Base-by-base conservation (phyloP, 495 filamentous ascomycete species). In the Penicillium malachiteum region DNA sequence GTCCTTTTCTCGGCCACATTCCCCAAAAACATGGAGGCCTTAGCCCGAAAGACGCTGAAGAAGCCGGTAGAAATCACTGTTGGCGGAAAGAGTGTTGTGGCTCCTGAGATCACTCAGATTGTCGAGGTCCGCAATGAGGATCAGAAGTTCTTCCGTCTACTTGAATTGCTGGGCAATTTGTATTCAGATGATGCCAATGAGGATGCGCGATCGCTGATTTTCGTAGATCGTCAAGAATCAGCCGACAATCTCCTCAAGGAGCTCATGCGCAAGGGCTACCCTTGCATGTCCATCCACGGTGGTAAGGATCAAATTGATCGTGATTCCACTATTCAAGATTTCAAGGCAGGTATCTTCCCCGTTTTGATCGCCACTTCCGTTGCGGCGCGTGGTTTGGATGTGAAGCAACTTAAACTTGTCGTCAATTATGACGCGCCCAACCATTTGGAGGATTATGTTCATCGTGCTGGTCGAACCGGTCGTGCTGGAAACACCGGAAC, bases 361-460 rank as follows among this genome's bases (percentile, higher is more conserved):
- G 84, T 99, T 50, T 72, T 99, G 67, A 86, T 96, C 65, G 95
- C 95, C 17, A 99, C 95, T 0, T 97, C 93, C 4, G 92, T 99
- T 55, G 95, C 95, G 5, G 95, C 95, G 39, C 87, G 95, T 63
- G 95, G 95, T 13, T 73, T 99, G 26, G 95, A 99, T 67, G 93
- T 99, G 38, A 96, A 97, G 70, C 91, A 97, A 70, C 77, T 99
- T 26, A 96, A 96, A 70, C 77, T 97, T 14, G 95, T 99, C 17
- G 85, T 99, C 65, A 99, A 99, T 62, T 99, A 92, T 66, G 95
- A 99, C 69, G 88, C 89, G 4, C 95, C 95, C 3, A 96, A 96
- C 66, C 95, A 99, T 72, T 76, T 96, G 33, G 95, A 99, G 72
- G 95, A 99, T 66, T 99, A 99, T 64, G 93, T 99, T 9, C 95